Conservation (phyloP, 2,329 filamentous ascomycete genomes). For the Fusarium nematophilum region DNA sequence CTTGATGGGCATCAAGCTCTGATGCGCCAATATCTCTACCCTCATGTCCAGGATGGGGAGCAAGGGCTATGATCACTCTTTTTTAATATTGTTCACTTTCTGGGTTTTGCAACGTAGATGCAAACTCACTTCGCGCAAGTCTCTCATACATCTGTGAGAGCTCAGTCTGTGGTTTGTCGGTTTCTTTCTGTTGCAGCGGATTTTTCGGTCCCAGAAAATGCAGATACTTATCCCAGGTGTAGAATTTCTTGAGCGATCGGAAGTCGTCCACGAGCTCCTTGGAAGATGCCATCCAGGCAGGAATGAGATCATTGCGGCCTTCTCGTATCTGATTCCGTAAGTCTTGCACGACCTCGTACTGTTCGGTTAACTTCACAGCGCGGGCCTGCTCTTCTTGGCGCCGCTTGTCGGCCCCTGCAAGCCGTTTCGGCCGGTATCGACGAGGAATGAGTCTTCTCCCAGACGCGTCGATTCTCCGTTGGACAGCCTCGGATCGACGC, state of each 20-base stretch:
- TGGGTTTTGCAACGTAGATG: not conserved
- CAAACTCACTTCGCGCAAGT: conserved; percentile 62
- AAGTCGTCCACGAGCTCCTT: conserved; percentile 72
- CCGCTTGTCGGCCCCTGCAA: conserved; percentile 58
- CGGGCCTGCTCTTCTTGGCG: conserved; percentile 58
- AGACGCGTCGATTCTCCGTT: conserved; percentile 16
- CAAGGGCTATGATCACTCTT: conserved; percentile 45
- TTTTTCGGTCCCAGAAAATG: conserved; percentile 61
- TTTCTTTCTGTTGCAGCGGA: conserved; percentile 32
- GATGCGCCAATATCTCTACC: conserved; percentile 41
- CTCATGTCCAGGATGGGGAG: conserved; percentile 44
- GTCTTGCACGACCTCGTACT: conserved; percentile 58
- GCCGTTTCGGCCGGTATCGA: conserved; percentile 58
- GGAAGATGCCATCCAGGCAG: conserved; percentile 68
- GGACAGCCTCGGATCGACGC: conserved; percentile 19
- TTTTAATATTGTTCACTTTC: conserved; percentile 9
- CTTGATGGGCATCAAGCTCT: conserved; percentile 69
- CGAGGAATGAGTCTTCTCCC: conserved; percentile 48
- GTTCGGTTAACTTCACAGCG: conserved; percentile 52
- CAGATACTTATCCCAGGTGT: conserved; percentile 74
- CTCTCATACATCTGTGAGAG: conserved; percentile 67
- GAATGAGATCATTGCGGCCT: conserved; percentile 57
- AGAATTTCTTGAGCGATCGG: conserved; percentile 71
- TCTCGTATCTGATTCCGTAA: conserved; percentile 56
- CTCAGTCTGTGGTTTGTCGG: conserved; percentile 53